These are phyloP conservation scores for Kwoniella dendrophila DNA, from an alignment of 768 basidiomycete genomes.

Conservation along the genomic window DNA sequence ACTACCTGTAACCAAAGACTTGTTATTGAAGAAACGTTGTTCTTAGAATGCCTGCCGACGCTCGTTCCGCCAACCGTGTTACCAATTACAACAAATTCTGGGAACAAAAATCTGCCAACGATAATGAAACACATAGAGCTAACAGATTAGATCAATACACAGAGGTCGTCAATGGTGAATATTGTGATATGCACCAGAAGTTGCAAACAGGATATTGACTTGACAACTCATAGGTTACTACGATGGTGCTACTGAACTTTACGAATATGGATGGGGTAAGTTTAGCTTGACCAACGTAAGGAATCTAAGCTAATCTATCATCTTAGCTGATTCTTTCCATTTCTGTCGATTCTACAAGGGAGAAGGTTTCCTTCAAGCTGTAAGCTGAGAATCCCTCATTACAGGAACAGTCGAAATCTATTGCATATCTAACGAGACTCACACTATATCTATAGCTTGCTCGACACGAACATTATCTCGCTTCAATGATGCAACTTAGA, in stretches of 20 bases:
- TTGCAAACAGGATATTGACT: background rate
- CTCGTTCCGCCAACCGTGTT: constrained; percentile 27
- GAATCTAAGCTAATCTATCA: background rate
- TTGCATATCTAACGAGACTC: background rate
- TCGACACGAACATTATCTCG: constrained; percentile 96
- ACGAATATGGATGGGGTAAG: constrained; percentile 72
- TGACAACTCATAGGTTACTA: constrained; percentile 71
- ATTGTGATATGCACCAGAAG: background rate
- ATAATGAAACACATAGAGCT: constrained; percentile 67
- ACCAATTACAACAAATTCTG: constrained; percentile 79
- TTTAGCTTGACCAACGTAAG: background rate
- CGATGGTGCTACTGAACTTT: constrained; percentile 91
- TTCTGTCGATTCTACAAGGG: constrained; percentile 97
- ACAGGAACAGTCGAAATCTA: background rate
- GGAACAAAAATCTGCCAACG: constrained; percentile 76
- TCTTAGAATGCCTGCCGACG: constrained; percentile 29
- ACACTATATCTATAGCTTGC: constrained; percentile 68
- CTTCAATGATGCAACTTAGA: constrained; percentile 76
- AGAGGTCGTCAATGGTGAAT: constrained; percentile 87
- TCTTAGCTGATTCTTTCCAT: constrained; percentile 79
- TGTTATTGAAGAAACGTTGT: no score
- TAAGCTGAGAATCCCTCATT: constrained; percentile 22
- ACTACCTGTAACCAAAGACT: background rate
- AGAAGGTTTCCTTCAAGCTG: constrained; percentile 57
- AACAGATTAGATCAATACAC: constrained; percentile 79